A percentile compares a stretch with the other conserved stretches of the same genome.
Conservation (phyloP, 495 filamentous ascomycete species). For the Massariosphaeria phaeospora region DNA sequence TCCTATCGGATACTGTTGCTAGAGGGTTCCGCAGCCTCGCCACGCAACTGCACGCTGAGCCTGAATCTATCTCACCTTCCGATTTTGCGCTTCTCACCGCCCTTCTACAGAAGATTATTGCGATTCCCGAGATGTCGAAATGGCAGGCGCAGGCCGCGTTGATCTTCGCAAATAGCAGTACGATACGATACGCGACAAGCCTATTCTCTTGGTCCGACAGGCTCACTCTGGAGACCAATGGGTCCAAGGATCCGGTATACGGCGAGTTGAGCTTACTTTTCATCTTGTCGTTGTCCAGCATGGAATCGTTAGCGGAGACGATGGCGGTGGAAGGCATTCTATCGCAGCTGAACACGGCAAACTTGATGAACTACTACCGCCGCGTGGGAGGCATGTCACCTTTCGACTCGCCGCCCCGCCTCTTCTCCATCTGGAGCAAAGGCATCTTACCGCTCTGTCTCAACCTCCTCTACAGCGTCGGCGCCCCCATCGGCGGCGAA, state of each 20-base stretch:
- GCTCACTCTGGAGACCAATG: slow-evolving; percentile 44
- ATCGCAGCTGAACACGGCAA: slow-evolving; percentile 69
- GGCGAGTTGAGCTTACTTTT: slow-evolving; percentile 83
- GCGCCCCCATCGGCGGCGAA: slow-evolving; percentile 69
- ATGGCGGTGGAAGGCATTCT: slow-evolving; percentile 81
- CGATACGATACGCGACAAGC: slow-evolving; percentile 73
- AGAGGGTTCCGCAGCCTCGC: slow-evolving; percentile 75
- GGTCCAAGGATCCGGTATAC: slow-evolving; percentile 81
- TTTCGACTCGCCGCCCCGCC: slow-evolving; percentile 56
- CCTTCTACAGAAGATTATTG: slow-evolving; percentile 74
- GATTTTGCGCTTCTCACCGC: slow-evolving; percentile 89
- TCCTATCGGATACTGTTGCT: slow-evolving; percentile 71
- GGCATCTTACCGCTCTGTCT: slow-evolving; percentile 85
- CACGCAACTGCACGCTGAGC: slow-evolving; percentile 61
- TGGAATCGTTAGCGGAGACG: slow-evolving; percentile 80
- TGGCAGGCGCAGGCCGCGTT: slow-evolving; percentile 57
- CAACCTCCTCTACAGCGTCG: slow-evolving; percentile 79
- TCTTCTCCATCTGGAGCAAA: slow-evolving; percentile 81
- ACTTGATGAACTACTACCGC: slow-evolving; percentile 63
- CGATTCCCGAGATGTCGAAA: slow-evolving; percentile 60
- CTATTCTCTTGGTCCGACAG: slow-evolving; percentile 94
- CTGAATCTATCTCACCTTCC: slow-evolving; percentile 47
- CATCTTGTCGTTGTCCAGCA: slow-evolving; percentile 76
- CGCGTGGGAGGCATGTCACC: slow-evolving; percentile 65
- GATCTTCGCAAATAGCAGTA: slow-evolving; percentile 58